Conservation (phyloP, 2,329 filamentous ascomycete species). For the Colletotrichum navitas region DNA sequence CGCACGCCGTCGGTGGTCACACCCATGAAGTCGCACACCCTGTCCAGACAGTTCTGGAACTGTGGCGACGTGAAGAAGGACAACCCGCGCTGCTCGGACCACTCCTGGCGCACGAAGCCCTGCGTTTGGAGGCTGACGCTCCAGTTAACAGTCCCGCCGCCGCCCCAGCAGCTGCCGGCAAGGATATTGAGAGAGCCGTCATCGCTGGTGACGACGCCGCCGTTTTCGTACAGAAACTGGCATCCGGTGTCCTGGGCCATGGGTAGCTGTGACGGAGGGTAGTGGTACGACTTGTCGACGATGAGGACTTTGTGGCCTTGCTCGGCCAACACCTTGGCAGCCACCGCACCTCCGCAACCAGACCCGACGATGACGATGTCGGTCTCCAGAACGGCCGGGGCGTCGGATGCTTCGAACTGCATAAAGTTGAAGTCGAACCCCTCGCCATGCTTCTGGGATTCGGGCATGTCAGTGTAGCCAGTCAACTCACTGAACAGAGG, state of each 20-base stretch:
- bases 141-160: slow-evolving; percentile 92
- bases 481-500: slow-evolving; percentile 66
- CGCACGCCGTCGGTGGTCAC: slow-evolving; percentile 74
- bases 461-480: slow-evolving; percentile 69
- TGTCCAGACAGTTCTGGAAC: slow-evolving; percentile 84
- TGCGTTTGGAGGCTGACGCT: slow-evolving; percentile 75
- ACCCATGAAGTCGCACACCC: slow-evolving; percentile 84
- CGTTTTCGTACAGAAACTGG: slow-evolving; percentile 77
- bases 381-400: slow-evolving; percentile 72
- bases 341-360: slow-evolving; percentile 86
- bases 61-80: slow-evolving; percentile 79
- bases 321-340: slow-evolving; percentile 83
- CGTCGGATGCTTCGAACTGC: slow-evolving; percentile 61
- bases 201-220: slow-evolving; percentile 68
- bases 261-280: slow-evolving; percentile 77
- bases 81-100: slow-evolving; percentile 75
- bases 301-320: slow-evolving; percentile 82
- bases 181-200: slow-evolving; percentile 71
- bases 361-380: slow-evolving; percentile 90
- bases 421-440: slow-evolving; percentile 72
- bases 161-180: slow-evolving; percentile 82
- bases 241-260: slow-evolving; percentile 75
- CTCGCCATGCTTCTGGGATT: slow-evolving; percentile 62
- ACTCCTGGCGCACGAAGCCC: slow-evolving; percentile 82
- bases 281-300: slow-evolving; percentile 86